Conservation (phyloP, 2,329 filamentous ascomycete species). For the Fusarium sp. region DNA sequence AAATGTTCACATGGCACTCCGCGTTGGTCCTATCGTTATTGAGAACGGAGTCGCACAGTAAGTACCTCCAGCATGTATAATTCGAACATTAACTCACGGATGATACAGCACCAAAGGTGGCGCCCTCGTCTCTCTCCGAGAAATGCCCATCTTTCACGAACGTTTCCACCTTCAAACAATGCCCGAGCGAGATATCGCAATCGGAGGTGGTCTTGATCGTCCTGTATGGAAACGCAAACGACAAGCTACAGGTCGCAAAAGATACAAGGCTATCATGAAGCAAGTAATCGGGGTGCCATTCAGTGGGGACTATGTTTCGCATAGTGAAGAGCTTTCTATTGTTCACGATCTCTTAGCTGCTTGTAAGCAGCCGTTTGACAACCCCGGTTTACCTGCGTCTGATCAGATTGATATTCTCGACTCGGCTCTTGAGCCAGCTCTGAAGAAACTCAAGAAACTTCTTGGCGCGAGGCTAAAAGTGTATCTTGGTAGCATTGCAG, state of each 20-base stretch:
- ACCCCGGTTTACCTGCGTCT: slow-evolving; percentile 29
- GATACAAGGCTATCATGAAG: slow-evolving; percentile 57
- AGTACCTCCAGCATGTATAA: slow-evolving; percentile 19
- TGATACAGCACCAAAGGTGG: slow-evolving; percentile 44
- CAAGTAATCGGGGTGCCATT: slow-evolving; percentile 57
- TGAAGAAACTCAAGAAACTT: slow-evolving; percentile 43
- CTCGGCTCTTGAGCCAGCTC: slow-evolving; percentile 29
- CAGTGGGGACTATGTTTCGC: slow-evolving; percentile 45
- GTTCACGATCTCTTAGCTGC: slow-evolving; percentile 48
- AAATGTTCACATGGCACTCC: slow-evolving; percentile 58
- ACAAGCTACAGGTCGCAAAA: slow-evolving; percentile 39
- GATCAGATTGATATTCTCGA: slow-evolving; percentile 28
- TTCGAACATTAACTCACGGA: background rate
- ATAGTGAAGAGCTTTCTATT: slow-evolving; percentile 47
- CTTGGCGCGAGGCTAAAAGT: slow-evolving; percentile 44
- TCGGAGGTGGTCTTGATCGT: slow-evolving; percentile 30
- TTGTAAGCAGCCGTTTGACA: slow-evolving; percentile 41
- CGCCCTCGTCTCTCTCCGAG: slow-evolving; percentile 46
- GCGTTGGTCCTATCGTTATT: slow-evolving; percentile 57
- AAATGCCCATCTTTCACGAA: slow-evolving; percentile 38
- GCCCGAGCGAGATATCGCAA: slow-evolving; percentile 30
- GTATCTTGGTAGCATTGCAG: slow-evolving; percentile 52
- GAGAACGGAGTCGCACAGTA: slow-evolving; percentile 57
- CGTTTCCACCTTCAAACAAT: slow-evolving; percentile 42
- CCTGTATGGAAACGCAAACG: slow-evolving; percentile 30